Conservation (phyloP, 176 grass and related monocot genomes). For the Oryza australiensis region DNA sequence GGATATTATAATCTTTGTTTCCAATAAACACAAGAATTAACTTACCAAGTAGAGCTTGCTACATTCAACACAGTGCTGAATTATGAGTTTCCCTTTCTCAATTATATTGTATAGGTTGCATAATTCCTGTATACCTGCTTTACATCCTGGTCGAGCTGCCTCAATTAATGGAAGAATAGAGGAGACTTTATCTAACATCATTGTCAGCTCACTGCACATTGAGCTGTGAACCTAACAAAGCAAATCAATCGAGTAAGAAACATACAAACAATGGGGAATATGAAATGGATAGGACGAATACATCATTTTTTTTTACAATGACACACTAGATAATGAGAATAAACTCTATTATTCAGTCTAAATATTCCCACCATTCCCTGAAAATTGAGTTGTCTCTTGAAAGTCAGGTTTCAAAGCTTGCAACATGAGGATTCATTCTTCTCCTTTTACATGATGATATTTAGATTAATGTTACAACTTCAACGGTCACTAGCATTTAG, state of each 20-base stretch:
- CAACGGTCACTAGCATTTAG: background rate
- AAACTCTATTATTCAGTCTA: background rate
- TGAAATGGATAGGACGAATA: conserved; percentile 2
- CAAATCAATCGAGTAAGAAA: conserved; percentile 17
- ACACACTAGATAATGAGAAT: background rate
- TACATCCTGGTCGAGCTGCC: conserved; percentile 75
- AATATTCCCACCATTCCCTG: background rate
- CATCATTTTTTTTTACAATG: background rate
- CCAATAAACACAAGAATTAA: conserved; percentile 20
- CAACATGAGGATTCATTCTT: background rate
- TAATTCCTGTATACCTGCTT: conserved; percentile 79
- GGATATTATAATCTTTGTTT: conserved; percentile 28
- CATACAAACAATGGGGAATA: conserved; percentile 17
- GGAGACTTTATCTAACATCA: conserved; percentile 71
- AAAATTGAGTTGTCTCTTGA: conserved; percentile 11
- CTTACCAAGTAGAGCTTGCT: conserved; percentile 96
- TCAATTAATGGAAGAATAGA: conserved; percentile 90
- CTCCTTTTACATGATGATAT: background rate
- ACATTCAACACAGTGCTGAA: conserved; percentile 65
- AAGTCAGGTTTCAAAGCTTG: background rate
- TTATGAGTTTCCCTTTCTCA: conserved; percentile 81
- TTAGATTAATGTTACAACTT: background rate
- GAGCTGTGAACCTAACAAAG: conserved; percentile 64
- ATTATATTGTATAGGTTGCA: conserved; percentile 78
- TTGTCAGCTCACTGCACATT: conserved; percentile 67